Evolutionary conservation across 2,329 filamentous ascomycete species (phyloP), one percentile per base, ranked within the genome.

Genomic region (Paecilomyces niveus): DNA sequence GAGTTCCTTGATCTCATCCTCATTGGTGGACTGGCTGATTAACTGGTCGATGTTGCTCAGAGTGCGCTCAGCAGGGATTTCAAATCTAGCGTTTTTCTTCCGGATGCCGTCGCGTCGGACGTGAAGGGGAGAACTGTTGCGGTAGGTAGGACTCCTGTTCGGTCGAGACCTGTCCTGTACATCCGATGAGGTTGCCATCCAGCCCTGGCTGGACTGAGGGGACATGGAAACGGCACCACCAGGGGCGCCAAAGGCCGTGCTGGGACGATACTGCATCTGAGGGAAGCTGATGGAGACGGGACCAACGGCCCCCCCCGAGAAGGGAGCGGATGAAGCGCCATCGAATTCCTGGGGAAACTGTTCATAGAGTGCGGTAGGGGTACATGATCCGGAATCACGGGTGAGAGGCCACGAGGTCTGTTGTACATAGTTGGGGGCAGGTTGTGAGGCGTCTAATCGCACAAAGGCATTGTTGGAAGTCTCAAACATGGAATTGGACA

Each of bases 61-160:
- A 70, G 92, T 97, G 62, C 92, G 86, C 78, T 97, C 94, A 52
- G 90, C 87, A 9, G 94, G 94, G 65, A 99, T 99, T 70, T 97
- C 93, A 76, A 97, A 97, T 65, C 93, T 89, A 64, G 92, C 92
- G 71, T 97, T 99, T 88, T 97, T 97, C 86, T 99, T 99, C 69
- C 94, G 86, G 75, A 97, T 95, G 61, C 94, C 91, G 67, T 95
- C 92, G 58, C 90, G 86, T 66, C 90, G 84, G 56, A 85, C 78
- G 62, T 85, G 83, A 74, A 90, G 80, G 58, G 92, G 88, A 61
- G 92, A 91, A 78, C 89, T 89, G 57, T 73, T 66, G 84, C 89
- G 70, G 86, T 85, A 74, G 57, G 83, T 80, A 29, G 89, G 85
- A 74, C 85, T 92, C 71, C 84, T 84, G 50, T 85, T 69, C 69